phyloP scores from a whole-genome alignment of 305 asterid species.

The Plantago coronopus region DNA sequence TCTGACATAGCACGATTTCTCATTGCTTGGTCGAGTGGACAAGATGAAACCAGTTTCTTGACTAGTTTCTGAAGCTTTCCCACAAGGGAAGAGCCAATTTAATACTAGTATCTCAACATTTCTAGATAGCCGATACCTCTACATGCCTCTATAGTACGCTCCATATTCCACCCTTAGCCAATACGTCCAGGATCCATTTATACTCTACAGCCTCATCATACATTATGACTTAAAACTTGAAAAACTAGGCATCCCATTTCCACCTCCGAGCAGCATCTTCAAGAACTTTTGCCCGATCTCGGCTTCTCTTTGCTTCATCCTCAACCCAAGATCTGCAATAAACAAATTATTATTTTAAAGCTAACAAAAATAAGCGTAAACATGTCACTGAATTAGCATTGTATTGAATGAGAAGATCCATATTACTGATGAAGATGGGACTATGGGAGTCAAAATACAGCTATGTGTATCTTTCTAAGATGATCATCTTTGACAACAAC shows the following conservation, averaged over 20 bases:
- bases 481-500: too few relatives aligned
- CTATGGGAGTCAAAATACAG: too few relatives aligned
- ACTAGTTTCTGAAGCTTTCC: too few relatives aligned
- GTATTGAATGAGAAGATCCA: background rate
- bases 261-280: conserved; percentile 81
- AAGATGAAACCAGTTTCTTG: too few relatives aligned
- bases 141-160: conserved; percentile 2
- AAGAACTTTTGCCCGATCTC: conserved; percentile 69
- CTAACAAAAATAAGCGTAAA: conserved; percentile 6
- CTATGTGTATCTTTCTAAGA: too few relatives aligned
- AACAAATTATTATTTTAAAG: background rate
- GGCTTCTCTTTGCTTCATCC: conserved; percentile 85
- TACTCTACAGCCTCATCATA: background rate
- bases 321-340: conserved; percentile 79
- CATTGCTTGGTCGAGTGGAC: too few relatives aligned
- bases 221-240: background rate
- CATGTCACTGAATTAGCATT: background rate
- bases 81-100: background rate
- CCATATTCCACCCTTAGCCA: background rate
- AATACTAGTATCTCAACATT: conserved; percentile 1
- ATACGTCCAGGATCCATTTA: background rate
- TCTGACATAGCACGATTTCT: too few relatives aligned
- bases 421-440: background rate
- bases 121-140: background rate
- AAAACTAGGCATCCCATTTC: conserved; percentile 69